Evolutionary conservation across 129 eudicot genomes (phyloP).

Genomic region (carrot (Daucus carota)): DNA sequence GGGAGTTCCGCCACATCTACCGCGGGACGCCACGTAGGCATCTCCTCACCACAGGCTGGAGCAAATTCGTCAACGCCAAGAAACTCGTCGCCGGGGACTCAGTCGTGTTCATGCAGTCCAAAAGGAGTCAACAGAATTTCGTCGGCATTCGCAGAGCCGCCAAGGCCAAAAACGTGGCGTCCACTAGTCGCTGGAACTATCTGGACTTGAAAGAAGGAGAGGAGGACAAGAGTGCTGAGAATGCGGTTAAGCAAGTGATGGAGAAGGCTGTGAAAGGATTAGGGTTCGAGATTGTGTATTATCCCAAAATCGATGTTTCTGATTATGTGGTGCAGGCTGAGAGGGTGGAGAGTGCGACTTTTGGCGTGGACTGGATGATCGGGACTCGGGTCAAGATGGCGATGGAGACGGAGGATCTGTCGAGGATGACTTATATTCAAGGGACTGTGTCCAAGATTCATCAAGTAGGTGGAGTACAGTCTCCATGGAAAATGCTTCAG

Average conservation of each 20-base stretch:
- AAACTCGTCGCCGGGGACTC: conserved; percentile 76
- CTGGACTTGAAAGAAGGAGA: not conserved
- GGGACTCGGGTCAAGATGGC: conserved; percentile 48
- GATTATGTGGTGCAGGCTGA: conserved; percentile 54
- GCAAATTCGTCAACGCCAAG: conserved; percentile 44
- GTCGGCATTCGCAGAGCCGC: conserved; percentile 33
- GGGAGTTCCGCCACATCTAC: conserved; percentile 74
- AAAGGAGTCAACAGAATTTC: conserved; percentile 19
- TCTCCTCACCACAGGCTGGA: conserved; percentile 39
- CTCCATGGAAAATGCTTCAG: conserved; percentile 84
- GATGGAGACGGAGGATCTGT: conserved; percentile 39
- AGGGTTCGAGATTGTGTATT: conserved; percentile 39
- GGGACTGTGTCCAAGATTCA: conserved; percentile 37
- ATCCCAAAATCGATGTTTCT: conserved; percentile 43
- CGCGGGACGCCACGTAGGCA: conserved; percentile 87
- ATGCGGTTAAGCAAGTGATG: conserved; percentile 21
- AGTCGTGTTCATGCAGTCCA: conserved; percentile 49
- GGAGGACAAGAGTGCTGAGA: conserved; percentile 13
- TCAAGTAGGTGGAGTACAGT: conserved; percentile 32
- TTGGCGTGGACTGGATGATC: conserved; percentile 16
- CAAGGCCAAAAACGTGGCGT: conserved; percentile 4
- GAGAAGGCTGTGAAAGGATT: conserved; percentile 27
- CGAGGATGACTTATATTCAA: conserved; percentile 34
- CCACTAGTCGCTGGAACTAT: conserved; percentile 11
- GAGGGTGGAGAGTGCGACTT: conserved; percentile 25